Percentiles rank a stretch among this genome's conserved stretches.
phyloP scores from a whole-genome alignment of 176 grass and related monocot genomes.

The Dendrocalamus sinicus region DNA sequence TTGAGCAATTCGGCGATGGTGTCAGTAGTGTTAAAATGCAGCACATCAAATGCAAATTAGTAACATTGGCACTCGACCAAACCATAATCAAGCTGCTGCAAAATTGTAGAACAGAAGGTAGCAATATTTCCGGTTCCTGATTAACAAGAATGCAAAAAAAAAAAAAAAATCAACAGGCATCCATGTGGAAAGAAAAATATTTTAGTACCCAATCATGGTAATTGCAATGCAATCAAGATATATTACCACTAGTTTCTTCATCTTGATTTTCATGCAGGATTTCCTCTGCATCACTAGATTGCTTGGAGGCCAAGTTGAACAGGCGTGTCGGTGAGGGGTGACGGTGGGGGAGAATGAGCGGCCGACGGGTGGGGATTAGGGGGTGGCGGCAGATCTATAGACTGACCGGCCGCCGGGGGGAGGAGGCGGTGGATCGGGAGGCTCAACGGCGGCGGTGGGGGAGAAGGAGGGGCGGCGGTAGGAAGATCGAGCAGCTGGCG shows the following conservation, averaged over 20 bases:
- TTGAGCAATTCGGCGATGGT: not conserved
- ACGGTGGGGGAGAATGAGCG: too few relatives aligned
- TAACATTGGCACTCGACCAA: conserved; percentile 60
- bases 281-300: conserved; percentile 42
- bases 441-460: too few relatives aligned
- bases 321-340: too few relatives aligned
- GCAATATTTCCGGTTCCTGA: conserved; percentile 94
- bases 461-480: too few relatives aligned
- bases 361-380: too few relatives aligned
- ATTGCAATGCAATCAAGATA: conserved; percentile 25
- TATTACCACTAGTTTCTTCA: conserved; percentile 51
- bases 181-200: not conserved
- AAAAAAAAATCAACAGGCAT: not conserved
- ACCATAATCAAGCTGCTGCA: conserved; percentile 90
- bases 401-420: too few relatives aligned
- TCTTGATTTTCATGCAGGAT: conserved; percentile 42
- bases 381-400: too few relatives aligned
- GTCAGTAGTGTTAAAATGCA: not conserved
- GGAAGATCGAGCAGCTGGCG: too few relatives aligned
- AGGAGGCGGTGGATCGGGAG: too few relatives aligned
- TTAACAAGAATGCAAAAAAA: conserved; percentile 16
- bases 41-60: not conserved
- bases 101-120: conserved; percentile 88
- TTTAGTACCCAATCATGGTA: not conserved
- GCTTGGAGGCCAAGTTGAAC: too few relatives aligned